phyloP scores from a whole-genome alignment of 208 protist species.

The Wallacemonas sp. region DNA sequence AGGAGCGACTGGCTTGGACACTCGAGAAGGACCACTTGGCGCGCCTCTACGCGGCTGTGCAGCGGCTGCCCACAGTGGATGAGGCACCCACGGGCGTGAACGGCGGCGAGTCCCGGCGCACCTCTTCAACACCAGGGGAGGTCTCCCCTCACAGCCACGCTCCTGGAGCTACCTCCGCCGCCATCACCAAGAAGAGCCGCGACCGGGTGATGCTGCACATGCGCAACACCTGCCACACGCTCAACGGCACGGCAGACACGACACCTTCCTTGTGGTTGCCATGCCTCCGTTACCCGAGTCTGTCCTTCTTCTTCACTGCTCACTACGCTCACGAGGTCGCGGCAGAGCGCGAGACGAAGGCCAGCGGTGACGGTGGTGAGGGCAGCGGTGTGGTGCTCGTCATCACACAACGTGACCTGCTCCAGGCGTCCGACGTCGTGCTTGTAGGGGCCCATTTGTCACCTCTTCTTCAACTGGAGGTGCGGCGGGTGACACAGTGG shows the following conservation, averaged over 20 bases:
- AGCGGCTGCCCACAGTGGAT: too few species aligned
- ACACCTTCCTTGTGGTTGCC: slow-evolving; percentile 57
- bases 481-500: slow-evolving; percentile 45
- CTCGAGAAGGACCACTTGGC: slow-evolving; percentile 5
- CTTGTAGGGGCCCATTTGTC: slow-evolving; percentile 65
- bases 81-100: too few species aligned
- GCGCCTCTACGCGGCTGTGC: background rate
- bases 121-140: too few species aligned
- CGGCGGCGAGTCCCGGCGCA: too few species aligned
- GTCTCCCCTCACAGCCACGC: too few species aligned
- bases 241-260: slow-evolving; percentile 1
- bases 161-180: background rate
- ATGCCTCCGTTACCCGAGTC: slow-evolving; percentile 45
- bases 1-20: background rate
- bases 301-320: slow-evolving; percentile 35
- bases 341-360: background rate
- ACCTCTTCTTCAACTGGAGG: slow-evolving; percentile 33
- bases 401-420: slow-evolving; percentile 52
- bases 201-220: background rate
- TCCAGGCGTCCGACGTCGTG: slow-evolving; percentile 59
- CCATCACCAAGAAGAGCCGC: background rate
- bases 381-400: slow-evolving; percentile 44
- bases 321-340: background rate
- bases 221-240: slow-evolving; percentile 9
- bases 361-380: background rate